Evolutionary conservation across 306 rosid genomes (phyloP).

Genomic region (Benincasa hispida): DNA sequence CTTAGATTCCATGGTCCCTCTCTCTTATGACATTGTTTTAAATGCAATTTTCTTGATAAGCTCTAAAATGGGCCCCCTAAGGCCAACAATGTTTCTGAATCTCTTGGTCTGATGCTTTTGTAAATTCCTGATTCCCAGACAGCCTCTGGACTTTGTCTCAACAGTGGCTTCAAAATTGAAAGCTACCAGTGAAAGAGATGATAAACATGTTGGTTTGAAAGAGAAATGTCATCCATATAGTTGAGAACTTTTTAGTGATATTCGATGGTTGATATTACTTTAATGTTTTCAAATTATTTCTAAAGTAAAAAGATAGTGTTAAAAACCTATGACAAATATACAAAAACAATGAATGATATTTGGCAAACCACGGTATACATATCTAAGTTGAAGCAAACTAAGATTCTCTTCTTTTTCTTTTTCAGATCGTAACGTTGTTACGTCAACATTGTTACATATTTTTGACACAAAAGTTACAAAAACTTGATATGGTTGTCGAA

Average conservation of each 20-base stretch:
- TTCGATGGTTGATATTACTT: neutral
- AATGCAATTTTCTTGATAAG: neutral
- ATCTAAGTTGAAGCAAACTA: neutral
- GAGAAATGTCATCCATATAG: neutral
- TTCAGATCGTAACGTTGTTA: neutral
- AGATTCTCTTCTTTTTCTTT: neutral
- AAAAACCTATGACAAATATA: neutral
- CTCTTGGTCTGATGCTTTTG: constrained; percentile 6
- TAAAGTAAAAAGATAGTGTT: neutral
- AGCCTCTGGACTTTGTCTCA: constrained; percentile 1
- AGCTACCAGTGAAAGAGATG: neutral
- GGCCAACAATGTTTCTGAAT: neutral
- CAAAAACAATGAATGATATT: neutral
- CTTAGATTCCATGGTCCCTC: constrained; percentile 7
- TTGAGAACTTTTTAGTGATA: neutral
- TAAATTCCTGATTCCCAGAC: constrained; percentile 10
- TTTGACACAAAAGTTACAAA: neutral
- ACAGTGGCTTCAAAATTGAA: neutral
- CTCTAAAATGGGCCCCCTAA: neutral
- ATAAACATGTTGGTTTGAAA: neutral
- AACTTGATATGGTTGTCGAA: neutral
- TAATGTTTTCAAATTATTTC: neutral
- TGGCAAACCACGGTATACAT: neutral
- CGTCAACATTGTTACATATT: neutral
- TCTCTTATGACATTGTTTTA: neutral